A percentile compares a stretch with the other conserved stretches of the same genome.
Conservation (phyloP, 2,329 filamentous ascomycete genomes). For the Pezicula carpinea region DNA sequence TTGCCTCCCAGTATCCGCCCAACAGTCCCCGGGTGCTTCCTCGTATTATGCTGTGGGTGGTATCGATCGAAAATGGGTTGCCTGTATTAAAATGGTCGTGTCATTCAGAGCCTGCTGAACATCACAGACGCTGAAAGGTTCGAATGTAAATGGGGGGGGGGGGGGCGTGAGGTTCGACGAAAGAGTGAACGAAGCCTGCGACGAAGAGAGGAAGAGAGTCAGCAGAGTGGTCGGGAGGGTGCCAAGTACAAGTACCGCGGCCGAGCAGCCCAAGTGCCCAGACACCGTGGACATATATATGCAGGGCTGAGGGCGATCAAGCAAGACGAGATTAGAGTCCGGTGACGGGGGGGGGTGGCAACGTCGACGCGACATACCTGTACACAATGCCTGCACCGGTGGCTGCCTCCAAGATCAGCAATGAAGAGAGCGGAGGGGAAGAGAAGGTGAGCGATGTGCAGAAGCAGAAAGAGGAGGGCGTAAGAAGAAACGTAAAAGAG, state of each 20-base stretch:
- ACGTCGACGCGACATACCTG: conserved; percentile 20
- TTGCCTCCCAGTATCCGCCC: conserved; percentile 1
- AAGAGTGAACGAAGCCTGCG: conserved; percentile 19
- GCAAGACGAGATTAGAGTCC: conserved; percentile 10
- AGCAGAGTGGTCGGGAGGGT: not conserved
- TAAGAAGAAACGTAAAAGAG: conserved; percentile 4
- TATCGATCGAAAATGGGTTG: conserved; percentile 12
- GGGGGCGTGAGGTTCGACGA: conserved; percentile 18
- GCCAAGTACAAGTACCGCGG: not conserved
- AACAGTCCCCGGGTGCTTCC: conserved; percentile 3
- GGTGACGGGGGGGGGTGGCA: not conserved
- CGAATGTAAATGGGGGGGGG: not conserved
- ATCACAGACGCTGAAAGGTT: conserved; percentile 22
- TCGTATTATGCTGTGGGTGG: conserved; percentile 10
- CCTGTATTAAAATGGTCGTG: conserved; percentile 19
- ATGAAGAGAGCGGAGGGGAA: not conserved
- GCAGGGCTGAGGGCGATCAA: conserved; percentile 9
- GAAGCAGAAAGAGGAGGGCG: conserved; percentile 2
- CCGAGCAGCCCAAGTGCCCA: conserved; percentile 13
- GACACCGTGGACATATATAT: conserved; percentile 11
- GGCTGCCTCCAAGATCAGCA: conserved; percentile 16
- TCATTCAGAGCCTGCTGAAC: conserved; percentile 33
- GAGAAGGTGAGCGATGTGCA: conserved; percentile 10
- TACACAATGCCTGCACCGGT: conserved; percentile 31
- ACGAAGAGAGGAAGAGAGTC: conserved; percentile 10